These are phyloP conservation scores for Eimeria zaria DNA, from an alignment of 169 alveolate species.

Conservation along the genomic window DNA sequence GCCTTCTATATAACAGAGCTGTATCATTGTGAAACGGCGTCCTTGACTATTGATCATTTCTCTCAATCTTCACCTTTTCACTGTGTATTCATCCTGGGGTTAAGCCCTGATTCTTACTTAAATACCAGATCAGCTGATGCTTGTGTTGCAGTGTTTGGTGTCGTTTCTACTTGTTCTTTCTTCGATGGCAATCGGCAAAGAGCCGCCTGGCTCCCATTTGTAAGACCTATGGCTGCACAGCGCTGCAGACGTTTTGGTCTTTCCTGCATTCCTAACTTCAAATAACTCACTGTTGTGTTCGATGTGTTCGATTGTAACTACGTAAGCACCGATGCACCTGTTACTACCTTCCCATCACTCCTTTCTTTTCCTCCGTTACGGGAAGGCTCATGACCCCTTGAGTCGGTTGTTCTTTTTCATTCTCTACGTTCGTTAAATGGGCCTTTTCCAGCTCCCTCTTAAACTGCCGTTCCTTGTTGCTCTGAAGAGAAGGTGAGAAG, in stretches of 20 bases:
- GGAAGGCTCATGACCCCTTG: slow-evolving; percentile 70
- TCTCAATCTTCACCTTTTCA: background rate
- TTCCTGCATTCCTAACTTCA: background rate
- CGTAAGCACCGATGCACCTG: background rate
- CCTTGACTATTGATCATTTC: background rate
- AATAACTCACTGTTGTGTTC: background rate
- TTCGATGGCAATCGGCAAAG: background rate
- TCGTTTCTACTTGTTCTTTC: background rate
- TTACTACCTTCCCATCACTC: slow-evolving; percentile 8
- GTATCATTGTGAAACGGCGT: background rate
- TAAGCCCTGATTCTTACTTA: background rate
- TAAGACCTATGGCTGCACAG: background rate
- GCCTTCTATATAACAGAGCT: background rate
- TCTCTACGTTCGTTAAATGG: slow-evolving; percentile 28
- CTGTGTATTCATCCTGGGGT: background rate
- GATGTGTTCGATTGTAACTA: background rate
- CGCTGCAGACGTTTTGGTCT: background rate
- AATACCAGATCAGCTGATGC: background rate
- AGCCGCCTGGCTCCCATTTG: background rate
- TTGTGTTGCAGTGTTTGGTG: background rate
- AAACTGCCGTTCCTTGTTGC: slow-evolving; percentile 34
- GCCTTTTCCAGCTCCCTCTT: slow-evolving; percentile 63
- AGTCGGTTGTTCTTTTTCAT: background rate
- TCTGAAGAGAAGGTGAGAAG: background rate
- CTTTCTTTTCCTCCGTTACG: slow-evolving; percentile 38